Evolutionary conservation across 192 early-diverging fungal species (phyloP), one percentile per base, ranked within the genome.

Genomic region (Entrophospora sp.): DNA sequence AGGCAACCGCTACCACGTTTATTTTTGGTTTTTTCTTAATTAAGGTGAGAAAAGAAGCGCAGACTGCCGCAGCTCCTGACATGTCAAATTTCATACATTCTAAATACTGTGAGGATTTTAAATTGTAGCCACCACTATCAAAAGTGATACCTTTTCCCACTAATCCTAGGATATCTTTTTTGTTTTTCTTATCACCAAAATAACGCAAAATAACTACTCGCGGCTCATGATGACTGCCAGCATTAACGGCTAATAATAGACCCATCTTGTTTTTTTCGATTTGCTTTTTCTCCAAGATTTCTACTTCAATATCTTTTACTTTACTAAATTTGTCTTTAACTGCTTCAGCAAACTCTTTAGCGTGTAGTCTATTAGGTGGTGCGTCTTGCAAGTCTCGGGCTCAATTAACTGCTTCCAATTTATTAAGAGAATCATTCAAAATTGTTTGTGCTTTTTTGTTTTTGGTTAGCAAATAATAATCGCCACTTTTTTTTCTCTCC

Each of bases 61-160:
- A 78, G 0, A 91, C 89, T 0, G 81, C 78, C 0, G 94, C 92
- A 13, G 92, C 94, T 30, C 94, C 92, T 30, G 89, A 91, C 91
- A 96, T 93, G 65, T 96, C 94, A 52, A 92, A 93, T 71, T 94
- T 94, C 95, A 97, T 97, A 61, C 80, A 42, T 10, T 87, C 89
- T 92, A 97, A 96, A 55, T 80, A 81, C 40, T 77, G 76, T 18
- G 86, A 85, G 16, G 90, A 90, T 73, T 97, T 97, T 55, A 97
- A 79, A 22, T 86, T 90, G 67, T 90, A 87, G 25, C 89, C 89
- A 49, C 91, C 91, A 20, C 85, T 88, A 68, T 92, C 90, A 75
- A 89, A 92, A 6, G 89, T 91, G n/a, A 94, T 85, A 30, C 94
- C 93, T 79, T 97, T 97, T 64, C 95, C 95, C 10, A 97, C 91